Evolutionary conservation across 495 filamentous ascomycete genomes (phyloP).

Genomic region (Xylaria longipes): DNA sequence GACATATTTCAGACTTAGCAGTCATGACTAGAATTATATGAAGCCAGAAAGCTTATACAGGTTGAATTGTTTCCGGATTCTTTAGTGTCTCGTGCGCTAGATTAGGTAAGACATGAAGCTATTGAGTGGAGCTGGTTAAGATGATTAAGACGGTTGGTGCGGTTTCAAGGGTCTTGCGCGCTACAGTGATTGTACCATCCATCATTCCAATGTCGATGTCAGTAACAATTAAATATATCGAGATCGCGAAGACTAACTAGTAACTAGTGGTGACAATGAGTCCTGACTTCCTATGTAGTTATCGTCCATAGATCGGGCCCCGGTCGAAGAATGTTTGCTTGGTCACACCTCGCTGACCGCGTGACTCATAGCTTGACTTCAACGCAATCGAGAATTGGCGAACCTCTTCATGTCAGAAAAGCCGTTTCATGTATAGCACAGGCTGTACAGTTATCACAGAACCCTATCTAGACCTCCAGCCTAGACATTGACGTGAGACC

Average conservation of each 20-base stretch:
- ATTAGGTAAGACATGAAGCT: not conserved
- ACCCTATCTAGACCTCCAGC: not conserved
- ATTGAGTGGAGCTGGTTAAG: slow-evolving; percentile 3
- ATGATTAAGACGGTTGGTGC: not conserved
- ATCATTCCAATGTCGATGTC: not conserved
- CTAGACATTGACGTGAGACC: not conserved
- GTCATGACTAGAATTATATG: not conserved
- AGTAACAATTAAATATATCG: not conserved
- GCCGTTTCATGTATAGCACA: not conserved
- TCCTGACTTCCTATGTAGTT: not conserved
- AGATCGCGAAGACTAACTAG: not conserved
- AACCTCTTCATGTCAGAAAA: not conserved
- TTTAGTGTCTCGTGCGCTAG: slow-evolving; percentile 1
- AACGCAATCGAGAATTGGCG: not conserved
- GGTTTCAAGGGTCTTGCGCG: not conserved
- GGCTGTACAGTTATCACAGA: not conserved
- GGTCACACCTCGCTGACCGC: slow-evolving; percentile 1
- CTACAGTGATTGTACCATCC: not conserved
- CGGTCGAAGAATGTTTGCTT: not conserved
- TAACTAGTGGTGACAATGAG: not conserved
- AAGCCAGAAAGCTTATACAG: not conserved
- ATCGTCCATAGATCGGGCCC: not conserved
- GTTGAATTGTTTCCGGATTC: not conserved
- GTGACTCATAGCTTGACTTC: slow-evolving; percentile 13
- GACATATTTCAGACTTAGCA: not conserved